Conservation (phyloP, 441 rosid species). For the Pelargonium citronellum region DNA sequence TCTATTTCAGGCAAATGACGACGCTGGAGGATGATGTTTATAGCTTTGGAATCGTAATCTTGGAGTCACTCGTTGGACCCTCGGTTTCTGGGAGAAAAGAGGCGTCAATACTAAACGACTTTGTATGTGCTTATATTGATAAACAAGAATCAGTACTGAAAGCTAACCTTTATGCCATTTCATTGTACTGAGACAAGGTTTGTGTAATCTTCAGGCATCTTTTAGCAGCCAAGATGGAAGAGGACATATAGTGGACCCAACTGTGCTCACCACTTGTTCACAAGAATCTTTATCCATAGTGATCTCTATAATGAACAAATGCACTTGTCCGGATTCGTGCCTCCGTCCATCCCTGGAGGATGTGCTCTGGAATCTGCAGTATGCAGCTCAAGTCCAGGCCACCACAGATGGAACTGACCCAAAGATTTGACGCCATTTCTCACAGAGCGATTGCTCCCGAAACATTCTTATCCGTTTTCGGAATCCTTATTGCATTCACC, state of each 20-base stretch:
- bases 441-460: neutral
- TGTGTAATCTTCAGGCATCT: constrained; percentile 33
- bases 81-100: constrained; percentile 31
- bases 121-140: constrained; percentile 29
- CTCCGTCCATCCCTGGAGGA: neutral
- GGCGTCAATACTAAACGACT: constrained; percentile 26
- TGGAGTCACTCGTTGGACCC: constrained; percentile 38
- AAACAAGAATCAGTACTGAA: neutral
- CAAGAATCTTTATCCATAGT: constrained; percentile 43
- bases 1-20: constrained; percentile 37
- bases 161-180: neutral
- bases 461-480: neutral
- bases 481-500: neutral
- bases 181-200: neutral
- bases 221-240: constrained; percentile 34
- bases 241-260: constrained; percentile 31
- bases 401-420: neutral
- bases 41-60: constrained; percentile 45
- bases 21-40: constrained; percentile 47
- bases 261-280: constrained; percentile 36
- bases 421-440: neutral
- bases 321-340: constrained; percentile 36
- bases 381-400: constrained; percentile 5
- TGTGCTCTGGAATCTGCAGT: constrained; percentile 4
- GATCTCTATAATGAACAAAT: constrained; percentile 44